Conservation (phyloP, 2,329 filamentous ascomycete genomes). For the Rhexocercosporidium sp. region DNA sequence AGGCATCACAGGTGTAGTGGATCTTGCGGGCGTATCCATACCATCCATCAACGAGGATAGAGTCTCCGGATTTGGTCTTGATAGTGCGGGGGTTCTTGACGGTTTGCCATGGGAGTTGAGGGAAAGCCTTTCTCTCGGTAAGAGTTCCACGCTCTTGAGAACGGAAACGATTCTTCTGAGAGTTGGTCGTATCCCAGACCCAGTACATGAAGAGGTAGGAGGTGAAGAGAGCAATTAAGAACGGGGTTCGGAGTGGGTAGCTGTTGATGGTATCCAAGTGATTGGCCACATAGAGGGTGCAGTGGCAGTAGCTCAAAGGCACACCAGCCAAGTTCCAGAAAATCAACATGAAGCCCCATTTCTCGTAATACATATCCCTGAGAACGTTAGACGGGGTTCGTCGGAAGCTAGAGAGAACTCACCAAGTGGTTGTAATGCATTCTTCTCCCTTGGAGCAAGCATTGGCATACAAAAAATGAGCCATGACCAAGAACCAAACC, state of each 20-base stretch:
- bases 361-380: constrained; percentile 97
- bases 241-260: constrained; percentile 77
- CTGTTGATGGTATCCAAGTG: constrained; percentile 69
- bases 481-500: constrained; percentile 82
- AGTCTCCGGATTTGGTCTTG: constrained; percentile 72
- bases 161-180: constrained; percentile 92
- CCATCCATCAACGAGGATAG: constrained; percentile 85
- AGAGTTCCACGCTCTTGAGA: constrained; percentile 75
- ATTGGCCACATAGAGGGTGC: constrained; percentile 86
- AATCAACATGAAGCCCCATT: constrained; percentile 97
- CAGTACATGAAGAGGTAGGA: constrained; percentile 86
- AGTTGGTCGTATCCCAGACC: constrained; percentile 91
- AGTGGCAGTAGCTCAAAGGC: constrained; percentile 91
- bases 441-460: constrained; percentile 93
- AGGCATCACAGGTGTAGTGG: constrained; percentile 82
- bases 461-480: constrained; percentile 90
- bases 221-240: constrained; percentile 67
- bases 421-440: constrained; percentile 83
- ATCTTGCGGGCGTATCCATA: constrained; percentile 80
- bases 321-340: constrained; percentile 97
- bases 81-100: constrained; percentile 83
- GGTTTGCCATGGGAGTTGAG: constrained; percentile 87
- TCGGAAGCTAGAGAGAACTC: constrained; percentile 6
- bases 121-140: constrained; percentile 78
- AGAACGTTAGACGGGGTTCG: background rate